Evolutionary conservation across 306 rosid genomes (phyloP).

Genomic region (Quercus glauca): DNA sequence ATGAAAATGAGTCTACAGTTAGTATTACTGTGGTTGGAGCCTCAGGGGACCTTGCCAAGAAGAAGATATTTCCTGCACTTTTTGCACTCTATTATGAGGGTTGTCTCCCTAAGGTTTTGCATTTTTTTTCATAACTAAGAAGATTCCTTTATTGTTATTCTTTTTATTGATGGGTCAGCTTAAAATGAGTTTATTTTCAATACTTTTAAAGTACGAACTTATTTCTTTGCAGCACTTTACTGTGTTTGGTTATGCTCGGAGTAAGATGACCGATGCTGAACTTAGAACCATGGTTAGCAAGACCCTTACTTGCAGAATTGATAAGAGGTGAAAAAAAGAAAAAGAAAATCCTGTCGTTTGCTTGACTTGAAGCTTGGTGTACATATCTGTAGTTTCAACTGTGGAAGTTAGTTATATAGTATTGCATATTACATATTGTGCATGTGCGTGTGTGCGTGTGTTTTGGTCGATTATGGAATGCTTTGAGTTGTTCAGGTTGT

Average conservation of each 20-base stretch:
- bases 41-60: constrained; percentile 94
- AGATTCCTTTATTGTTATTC: not conserved
- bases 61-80: constrained; percentile 94
- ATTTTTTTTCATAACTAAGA: not conserved
- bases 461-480: not conserved
- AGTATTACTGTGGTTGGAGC: constrained; percentile 94
- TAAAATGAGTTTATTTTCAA: not conserved
- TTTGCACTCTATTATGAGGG: constrained; percentile 89
- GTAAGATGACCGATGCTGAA: constrained; percentile 90
- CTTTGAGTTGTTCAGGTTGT: constrained; percentile 14
- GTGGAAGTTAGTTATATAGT: not conserved
- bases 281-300: constrained; percentile 84
- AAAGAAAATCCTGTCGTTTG: not conserved
- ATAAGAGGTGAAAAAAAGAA: constrained; percentile 51
- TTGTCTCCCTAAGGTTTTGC: constrained; percentile 73
- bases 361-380: constrained; percentile 5
- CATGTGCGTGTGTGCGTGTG: not conserved
- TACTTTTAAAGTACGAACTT: not conserved
- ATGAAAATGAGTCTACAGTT: constrained; percentile 46
- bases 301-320: constrained; percentile 92
- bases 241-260: constrained; percentile 79
- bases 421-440: constrained; percentile 1
- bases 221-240: constrained; percentile 60
- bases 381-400: not conserved
- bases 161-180: not conserved